Conservation (phyloP, 2,329 filamentous ascomycete genomes). For the Fusarium sp. region DNA sequence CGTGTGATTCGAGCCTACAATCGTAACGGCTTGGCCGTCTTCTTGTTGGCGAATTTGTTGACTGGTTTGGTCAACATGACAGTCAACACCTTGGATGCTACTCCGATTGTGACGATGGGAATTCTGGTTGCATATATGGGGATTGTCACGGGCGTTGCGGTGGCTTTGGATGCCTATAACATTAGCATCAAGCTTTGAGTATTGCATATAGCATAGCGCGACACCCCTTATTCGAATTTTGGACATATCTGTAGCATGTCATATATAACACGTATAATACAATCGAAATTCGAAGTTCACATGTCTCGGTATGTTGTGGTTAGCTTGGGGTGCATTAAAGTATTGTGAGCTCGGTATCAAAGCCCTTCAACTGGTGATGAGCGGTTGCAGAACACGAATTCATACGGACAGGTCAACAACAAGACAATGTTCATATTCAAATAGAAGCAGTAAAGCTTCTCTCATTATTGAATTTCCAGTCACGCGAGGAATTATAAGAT, state of each 20-base stretch:
- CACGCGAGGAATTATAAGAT: background rate
- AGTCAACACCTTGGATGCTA: conserved; percentile 83
- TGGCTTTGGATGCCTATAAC: conserved; percentile 75
- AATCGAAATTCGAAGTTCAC: background rate
- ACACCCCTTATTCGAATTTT: background rate
- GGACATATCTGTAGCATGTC: background rate
- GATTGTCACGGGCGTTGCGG: conserved; percentile 76
- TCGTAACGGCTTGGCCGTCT: conserved; percentile 87
- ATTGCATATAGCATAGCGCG: conserved; percentile 8
- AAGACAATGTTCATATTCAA: too few species aligned
- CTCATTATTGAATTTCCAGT: too few species aligned
- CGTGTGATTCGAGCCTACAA: conserved; percentile 88
- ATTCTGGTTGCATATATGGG: conserved; percentile 82
- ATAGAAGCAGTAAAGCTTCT: too few species aligned
- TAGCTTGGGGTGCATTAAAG: too few species aligned
- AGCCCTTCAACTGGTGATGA: too few species aligned
- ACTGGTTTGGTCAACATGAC: conserved; percentile 93
- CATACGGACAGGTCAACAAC: too few species aligned
- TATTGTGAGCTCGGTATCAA: too few species aligned
- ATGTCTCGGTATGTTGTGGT: too few species aligned
- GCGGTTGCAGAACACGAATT: too few species aligned
- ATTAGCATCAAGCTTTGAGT: conserved; percentile 78
- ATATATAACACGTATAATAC: background rate
- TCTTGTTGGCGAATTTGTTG: conserved; percentile 88
- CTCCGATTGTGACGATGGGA: conserved; percentile 75